These are phyloP conservation scores for Diaporthe sp. DNA, from an alignment of 2,329 filamentous ascomycete species.

Conservation along the genomic window DNA sequence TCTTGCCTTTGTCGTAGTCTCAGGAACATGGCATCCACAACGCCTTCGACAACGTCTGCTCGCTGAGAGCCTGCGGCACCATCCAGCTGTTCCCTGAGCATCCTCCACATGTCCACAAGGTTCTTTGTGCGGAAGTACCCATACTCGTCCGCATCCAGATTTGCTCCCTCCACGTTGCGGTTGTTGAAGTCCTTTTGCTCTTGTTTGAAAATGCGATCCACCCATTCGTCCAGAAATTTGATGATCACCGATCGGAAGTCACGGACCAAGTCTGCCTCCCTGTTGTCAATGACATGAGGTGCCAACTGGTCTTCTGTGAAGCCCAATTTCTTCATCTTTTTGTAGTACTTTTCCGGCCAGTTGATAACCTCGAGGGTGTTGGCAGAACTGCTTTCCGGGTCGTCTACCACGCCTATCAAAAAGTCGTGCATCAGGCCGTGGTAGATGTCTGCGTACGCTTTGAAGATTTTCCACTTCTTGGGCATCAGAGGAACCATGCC, in stretches of 20 bases:
- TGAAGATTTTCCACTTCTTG: slow-evolving; percentile 95
- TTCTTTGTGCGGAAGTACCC: slow-evolving; percentile 94
- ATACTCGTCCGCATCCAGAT: slow-evolving; percentile 88
- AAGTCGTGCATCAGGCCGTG: slow-evolving; percentile 97
- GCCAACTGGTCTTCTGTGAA: slow-evolving; percentile 81
- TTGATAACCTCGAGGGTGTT: slow-evolving; percentile 93
- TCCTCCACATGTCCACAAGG: slow-evolving; percentile 94
- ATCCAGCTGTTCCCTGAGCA: slow-evolving; percentile 92
- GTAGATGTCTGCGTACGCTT: slow-evolving; percentile 91
- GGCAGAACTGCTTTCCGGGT: slow-evolving; percentile 85
- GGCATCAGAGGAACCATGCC: slow-evolving; percentile 94
- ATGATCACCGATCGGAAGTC: slow-evolving; percentile 97
- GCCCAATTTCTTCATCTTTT: slow-evolving; percentile 93
- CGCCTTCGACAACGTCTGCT: slow-evolving; percentile 91
- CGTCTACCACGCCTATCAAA: slow-evolving; percentile 84
- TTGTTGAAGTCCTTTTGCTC: slow-evolving; percentile 87
- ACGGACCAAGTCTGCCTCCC: slow-evolving; percentile 89
- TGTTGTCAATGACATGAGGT: slow-evolving; percentile 90
- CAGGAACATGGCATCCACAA: slow-evolving; percentile 95
- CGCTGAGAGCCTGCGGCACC: slow-evolving; percentile 88
- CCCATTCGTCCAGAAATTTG: slow-evolving; percentile 96
- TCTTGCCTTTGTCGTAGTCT: slow-evolving; percentile 86
- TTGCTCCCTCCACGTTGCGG: slow-evolving; percentile 78
- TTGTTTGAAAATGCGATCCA: slow-evolving; percentile 88
- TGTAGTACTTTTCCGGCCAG: slow-evolving; percentile 96